phyloP scores from a whole-genome alignment of 1,284 basidiomycete genomes.

The Fomes fomentarius region DNA sequence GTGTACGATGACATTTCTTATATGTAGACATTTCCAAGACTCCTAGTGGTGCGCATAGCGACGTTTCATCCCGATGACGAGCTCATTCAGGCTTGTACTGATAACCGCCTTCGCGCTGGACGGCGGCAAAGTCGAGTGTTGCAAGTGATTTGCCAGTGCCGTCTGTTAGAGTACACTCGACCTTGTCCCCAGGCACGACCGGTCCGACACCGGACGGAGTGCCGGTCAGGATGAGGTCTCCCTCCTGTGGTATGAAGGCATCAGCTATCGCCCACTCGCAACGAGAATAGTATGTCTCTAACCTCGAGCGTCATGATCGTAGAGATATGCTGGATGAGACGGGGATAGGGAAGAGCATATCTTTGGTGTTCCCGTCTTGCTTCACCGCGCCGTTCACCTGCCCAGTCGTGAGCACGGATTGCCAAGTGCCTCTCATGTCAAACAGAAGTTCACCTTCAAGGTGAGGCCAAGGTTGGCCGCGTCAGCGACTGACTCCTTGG shows the following conservation, averaged over 20 bases:
- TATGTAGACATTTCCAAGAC: constrained; percentile 14
- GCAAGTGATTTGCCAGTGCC: constrained; percentile 61
- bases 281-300: constrained; percentile 28
- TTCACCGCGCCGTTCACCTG: constrained; percentile 84
- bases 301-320: constrained; percentile 96
- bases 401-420: neutral
- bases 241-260: constrained; percentile 61
- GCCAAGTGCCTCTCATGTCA: neutral
- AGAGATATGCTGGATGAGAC: constrained; percentile 90
- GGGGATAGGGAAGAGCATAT: constrained; percentile 96
- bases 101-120: constrained; percentile 75
- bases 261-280: neutral
- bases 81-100: constrained; percentile 38
- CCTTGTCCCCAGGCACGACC: constrained; percentile 75
- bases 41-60: no score
- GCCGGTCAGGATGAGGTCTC: constrained; percentile 87
- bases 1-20: constrained; percentile 20
- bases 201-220: constrained; percentile 92
- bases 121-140: constrained; percentile 67
- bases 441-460: constrained; percentile 59
- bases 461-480: constrained; percentile 77
- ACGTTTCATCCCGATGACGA: neutral
- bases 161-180: constrained; percentile 77
- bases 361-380: constrained; percentile 83
- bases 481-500: constrained; percentile 72